A percentile compares a stretch with the other conserved stretches of the same genome.
phyloP scores from a whole-genome alignment of 148 eudicot genomes.

The Heliamphora exappendiculata region DNA sequence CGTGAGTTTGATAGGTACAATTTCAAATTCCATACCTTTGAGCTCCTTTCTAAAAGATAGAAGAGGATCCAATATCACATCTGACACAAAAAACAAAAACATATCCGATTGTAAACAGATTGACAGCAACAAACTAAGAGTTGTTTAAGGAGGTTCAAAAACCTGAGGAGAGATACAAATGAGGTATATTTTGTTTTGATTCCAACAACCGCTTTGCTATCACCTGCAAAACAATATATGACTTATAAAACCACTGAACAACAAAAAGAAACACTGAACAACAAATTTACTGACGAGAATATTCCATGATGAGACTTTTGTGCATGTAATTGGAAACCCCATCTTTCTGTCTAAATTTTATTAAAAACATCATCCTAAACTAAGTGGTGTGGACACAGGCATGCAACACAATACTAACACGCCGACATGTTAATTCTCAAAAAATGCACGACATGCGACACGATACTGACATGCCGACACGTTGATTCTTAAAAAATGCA shows the following conservation, averaged over 20 bases:
- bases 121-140: background rate
- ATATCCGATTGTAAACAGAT: constrained; percentile 8
- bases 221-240: constrained; percentile 44
- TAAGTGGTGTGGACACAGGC: no score
- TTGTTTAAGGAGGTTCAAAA: background rate
- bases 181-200: constrained; percentile 88
- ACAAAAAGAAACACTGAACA: no score
- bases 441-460: no score
- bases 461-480: no score
- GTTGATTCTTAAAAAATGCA: no score
- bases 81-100: constrained; percentile 35
- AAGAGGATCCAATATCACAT: constrained; percentile 87
- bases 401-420: no score
- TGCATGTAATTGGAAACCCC: background rate
- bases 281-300: background rate
- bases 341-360: background rate
- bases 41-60: constrained; percentile 79
- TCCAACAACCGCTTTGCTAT: constrained; percentile 87
- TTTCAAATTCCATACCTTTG: constrained; percentile 46
- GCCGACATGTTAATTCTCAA: no score
- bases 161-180: constrained; percentile 84
- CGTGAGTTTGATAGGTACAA: constrained; percentile 4
- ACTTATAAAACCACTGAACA: background rate
- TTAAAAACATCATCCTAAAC: background rate
- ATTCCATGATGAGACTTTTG: background rate